Base-by-base conservation (phyloP, 805 yeast genomes). In the Wickerhamiella parazyma region DNA sequence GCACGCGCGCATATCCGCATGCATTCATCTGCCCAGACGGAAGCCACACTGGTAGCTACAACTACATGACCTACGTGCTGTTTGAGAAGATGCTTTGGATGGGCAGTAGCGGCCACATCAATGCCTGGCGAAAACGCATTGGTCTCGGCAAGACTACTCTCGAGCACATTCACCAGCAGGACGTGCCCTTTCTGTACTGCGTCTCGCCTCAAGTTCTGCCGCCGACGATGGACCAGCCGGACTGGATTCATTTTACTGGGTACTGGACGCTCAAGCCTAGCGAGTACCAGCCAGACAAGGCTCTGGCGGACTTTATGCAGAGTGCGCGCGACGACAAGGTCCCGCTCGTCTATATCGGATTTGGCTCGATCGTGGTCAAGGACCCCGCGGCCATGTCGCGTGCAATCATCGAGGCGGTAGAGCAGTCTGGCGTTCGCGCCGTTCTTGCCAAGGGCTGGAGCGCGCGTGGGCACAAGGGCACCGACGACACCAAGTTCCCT, bases 361-460 rank as follows among this genome's bases (percentile, higher is more conserved):
- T 89, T 64, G 97, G 97, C 0, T 85, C 95, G 0, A 89, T 89
- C 58, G 94, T 89, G 6, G 96, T 89, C 2, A 69, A 78, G 3
- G 78, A 89, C 58, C 87, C 96, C 1, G 71, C 68, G 37, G 80
- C 76, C 43, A 69, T 89, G 61, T 85, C 95, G 1, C 62, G 69
- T 49, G 83, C 94, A 0, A 75, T 89, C 9, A 72, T 78, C 11
- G 80, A 80, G 31, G 89, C 95, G 0, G 94, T 89, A 1, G 49
- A 69, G 16, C 75, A 75, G 42, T 80, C 95, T 2, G 94, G 75
- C 53, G 94, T 89, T 0, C 65, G 84, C 49, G 89, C 96, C 62
- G 75, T 89, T 33, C 64, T 89, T 51, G 86, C 85, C 55, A 86
- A 87, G 58, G 97, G 97, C 0, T 89, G 97, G 97, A 81, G 95